A percentile compares a stretch with the other conserved stretches of the same genome.
These are phyloP conservation scores for Trifolium repens DNA, from an alignment of 306 rosid species.

Conservation along the genomic window DNA sequence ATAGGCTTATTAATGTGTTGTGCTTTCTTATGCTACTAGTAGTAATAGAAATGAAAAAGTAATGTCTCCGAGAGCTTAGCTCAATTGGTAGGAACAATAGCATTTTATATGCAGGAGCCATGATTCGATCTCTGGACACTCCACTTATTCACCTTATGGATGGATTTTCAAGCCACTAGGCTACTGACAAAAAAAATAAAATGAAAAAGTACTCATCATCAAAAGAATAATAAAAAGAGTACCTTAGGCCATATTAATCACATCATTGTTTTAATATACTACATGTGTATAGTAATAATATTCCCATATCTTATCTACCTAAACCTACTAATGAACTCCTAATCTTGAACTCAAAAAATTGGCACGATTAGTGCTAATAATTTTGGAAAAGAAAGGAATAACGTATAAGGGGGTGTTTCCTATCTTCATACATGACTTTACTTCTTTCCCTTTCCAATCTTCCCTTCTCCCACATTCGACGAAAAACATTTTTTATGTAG, in stretches of 20 bases:
- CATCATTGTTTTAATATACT: neutral
- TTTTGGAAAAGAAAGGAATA: conserved; percentile 44
- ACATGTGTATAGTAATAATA: neutral
- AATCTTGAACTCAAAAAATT: conserved; percentile 9
- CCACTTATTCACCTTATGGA: too few species aligned
- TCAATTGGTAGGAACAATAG: too few species aligned
- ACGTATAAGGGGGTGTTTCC: conserved; percentile 40
- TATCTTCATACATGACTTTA: conserved; percentile 8
- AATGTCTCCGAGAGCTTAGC: too few species aligned
- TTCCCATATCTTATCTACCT: conserved; percentile 28
- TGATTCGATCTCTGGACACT: too few species aligned
- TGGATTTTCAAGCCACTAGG: too few species aligned
- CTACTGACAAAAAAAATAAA: too few species aligned
- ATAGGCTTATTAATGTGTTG: neutral
- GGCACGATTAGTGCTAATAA: conserved; percentile 44
- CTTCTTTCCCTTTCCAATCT: conserved; percentile 39
- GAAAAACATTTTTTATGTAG: conserved; percentile 33
- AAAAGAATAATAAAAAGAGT: neutral
- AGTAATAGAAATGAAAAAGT: too few species aligned
- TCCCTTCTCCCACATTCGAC: conserved; percentile 34
- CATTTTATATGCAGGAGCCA: too few species aligned
- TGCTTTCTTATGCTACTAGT: neutral
- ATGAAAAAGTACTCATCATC: neutral
- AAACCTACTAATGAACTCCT: neutral
- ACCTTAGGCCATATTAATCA: conserved; percentile 18